Base-by-base conservation (phyloP, 2,329 filamentous ascomycete species). In the Ceratocystis eucalypticola region DNA sequence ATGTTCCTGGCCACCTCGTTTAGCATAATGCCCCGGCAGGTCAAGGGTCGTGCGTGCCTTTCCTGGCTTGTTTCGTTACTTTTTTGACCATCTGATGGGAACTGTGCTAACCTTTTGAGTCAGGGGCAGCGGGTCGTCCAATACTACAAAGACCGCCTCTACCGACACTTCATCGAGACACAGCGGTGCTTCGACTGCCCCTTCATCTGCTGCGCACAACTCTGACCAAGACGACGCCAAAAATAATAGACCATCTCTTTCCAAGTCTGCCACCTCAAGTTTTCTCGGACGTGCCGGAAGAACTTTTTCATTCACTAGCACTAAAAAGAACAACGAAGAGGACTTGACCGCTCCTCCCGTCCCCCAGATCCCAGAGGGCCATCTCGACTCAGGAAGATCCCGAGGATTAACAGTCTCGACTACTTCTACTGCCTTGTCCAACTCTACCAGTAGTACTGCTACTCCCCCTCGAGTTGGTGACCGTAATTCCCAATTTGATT, bases 161-260 rank as follows among this genome's bases (percentile, higher is more conserved):
- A 81, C 80, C 70, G 83, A 85, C 73, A 82, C 81, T 70, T 85
- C 82, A 44, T 85, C 83, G 62, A 80, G 82, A 71, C 81, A 85
- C 72, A 85, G 83, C 73, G 83, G 83, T 74, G 80, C 78, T 64
- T 85, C 83, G n/a, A 85, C 83, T 46, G 77, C 83, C 45, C 82
- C 83, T 12, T 85, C 83, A 2, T 84, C 83, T 2, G 79, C 82
- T 64, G 82, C 68, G 15, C 69, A 68, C 30, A 65, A 67, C 28
- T 67, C 69, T 53, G 67, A 68, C 48, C 44, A 62, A 50, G 66
- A 66, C 65, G 65, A 68, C 62, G 33, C 22, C 53, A 63, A 61
- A 53, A 7, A 12, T 10, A 41, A 59, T 41, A 71, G 75, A 41
- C 77, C 79, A 44, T 71, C 76, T 37, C 71, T 76, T 25, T 75